Conservation (phyloP, 2,329 filamentous ascomycete genomes). For the Trichoderma sp. region DNA sequence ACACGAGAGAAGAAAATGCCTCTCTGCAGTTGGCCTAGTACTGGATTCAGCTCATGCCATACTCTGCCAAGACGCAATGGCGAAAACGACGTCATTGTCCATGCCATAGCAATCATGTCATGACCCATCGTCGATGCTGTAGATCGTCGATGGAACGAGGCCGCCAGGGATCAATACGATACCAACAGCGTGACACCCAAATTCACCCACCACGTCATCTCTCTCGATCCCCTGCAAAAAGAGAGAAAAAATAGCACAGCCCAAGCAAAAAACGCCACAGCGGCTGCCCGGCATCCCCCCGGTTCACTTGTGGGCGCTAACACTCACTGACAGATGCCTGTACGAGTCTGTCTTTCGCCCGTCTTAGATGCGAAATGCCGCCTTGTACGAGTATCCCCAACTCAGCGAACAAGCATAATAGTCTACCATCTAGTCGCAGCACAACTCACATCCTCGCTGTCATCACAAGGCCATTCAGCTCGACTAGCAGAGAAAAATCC, state of each 20-base stretch:
- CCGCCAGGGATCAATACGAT: neutral
- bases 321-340: neutral
- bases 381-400: neutral
- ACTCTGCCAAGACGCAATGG: neutral
- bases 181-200: neutral
- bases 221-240: neutral
- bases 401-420: neutral
- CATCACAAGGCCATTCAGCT: neutral
- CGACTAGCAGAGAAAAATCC: neutral
- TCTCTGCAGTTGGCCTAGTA: neutral
- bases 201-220: neutral
- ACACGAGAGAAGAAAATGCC: neutral
- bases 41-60: neutral
- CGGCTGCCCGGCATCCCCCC: constrained; percentile 8
- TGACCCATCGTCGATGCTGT: neutral
- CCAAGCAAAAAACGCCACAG: neutral
- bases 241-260: neutral
- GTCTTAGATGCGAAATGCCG: neutral
- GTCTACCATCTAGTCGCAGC: neutral
- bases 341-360: neutral
- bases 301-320: neutral
- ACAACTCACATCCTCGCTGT: neutral
- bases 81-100: neutral
- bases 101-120: neutral
- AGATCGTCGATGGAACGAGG: neutral